Evolutionary conservation across 23 red algal species (phyloP).

Genomic region (Cyanidioschyzon merolae): DNA sequence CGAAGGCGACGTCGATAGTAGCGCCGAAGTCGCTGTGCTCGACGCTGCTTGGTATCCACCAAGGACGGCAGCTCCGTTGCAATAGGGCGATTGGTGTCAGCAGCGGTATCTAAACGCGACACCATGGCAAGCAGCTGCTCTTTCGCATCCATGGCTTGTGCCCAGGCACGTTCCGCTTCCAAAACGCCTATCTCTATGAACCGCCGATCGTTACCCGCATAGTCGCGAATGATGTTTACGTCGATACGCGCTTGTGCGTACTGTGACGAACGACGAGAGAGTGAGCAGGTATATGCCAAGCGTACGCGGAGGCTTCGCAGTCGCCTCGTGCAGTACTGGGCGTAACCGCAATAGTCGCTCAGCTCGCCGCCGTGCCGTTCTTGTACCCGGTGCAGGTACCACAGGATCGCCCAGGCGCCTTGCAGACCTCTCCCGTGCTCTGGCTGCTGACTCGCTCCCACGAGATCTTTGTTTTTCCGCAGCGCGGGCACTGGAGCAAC

Average conservation of each 20-base stretch:
- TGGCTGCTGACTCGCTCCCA: background rate
- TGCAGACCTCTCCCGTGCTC: too few relatives aligned
- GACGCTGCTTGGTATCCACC: conserved; percentile 1
- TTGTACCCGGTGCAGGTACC: conserved; percentile 32
- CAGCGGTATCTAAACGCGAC: background rate
- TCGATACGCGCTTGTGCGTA: conserved; percentile 27
- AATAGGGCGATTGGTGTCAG: background rate
- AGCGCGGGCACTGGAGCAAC: background rate
- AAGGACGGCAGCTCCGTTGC: background rate
- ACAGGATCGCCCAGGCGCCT: conserved; percentile 27
- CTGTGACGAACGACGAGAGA: conserved; percentile 15
- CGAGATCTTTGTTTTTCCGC: background rate
- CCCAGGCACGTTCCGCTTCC: conserved; percentile 76
- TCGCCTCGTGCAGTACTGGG: conserved; percentile 50
- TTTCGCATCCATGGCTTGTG: conserved; percentile 71
- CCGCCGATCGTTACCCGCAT: conserved; percentile 21
- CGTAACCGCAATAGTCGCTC: conserved; percentile 68
- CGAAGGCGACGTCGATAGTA: conserved; percentile 24
- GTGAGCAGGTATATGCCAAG: conserved; percentile 2
- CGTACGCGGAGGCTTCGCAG: conserved; percentile 37
- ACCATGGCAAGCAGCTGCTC: conserved; percentile 8
- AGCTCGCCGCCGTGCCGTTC: conserved; percentile 55
- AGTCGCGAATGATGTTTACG: background rate
- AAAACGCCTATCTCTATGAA: conserved; percentile 43
- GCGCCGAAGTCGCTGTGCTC: conserved; percentile 26